Evolutionary conservation across 2,329 filamentous ascomycete species (phyloP).

Genomic region (Aspergillus intermedius): DNA sequence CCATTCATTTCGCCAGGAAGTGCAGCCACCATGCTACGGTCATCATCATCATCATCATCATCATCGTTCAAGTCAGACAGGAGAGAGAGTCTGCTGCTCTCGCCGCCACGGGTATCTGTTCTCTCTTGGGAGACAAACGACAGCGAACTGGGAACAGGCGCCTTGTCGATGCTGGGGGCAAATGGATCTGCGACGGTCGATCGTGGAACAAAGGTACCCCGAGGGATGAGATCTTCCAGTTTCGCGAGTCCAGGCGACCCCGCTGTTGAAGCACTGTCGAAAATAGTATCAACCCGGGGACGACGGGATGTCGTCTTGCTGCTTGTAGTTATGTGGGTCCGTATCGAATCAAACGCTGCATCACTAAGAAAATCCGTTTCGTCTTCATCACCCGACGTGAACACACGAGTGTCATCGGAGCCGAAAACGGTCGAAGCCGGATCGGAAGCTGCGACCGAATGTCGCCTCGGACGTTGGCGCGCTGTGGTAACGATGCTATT

Average conservation of each 20-base stretch:
- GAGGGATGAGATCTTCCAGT: constrained; percentile 44
- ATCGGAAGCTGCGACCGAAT: constrained; percentile 53
- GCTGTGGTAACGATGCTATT: constrained; percentile 17
- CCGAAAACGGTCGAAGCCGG: constrained; percentile 54
- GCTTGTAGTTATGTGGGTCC: constrained; percentile 52
- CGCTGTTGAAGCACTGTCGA: constrained; percentile 48
- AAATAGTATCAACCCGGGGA: constrained; percentile 57
- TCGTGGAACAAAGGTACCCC: constrained; percentile 36
- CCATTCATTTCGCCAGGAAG: constrained; percentile 19
- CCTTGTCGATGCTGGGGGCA: constrained; percentile 15
- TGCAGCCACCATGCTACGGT: constrained; percentile 21
- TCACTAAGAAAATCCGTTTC: constrained; percentile 57
- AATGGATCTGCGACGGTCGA: constrained; percentile 14
- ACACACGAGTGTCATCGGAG: constrained; percentile 54
- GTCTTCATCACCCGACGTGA: constrained; percentile 55
- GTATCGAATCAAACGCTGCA: constrained; percentile 57
- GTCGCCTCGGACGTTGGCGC: constrained; percentile 42
- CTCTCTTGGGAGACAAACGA: constrained; percentile 7
- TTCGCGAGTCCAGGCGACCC: constrained; percentile 35
- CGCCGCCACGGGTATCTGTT: constrained; percentile 8
- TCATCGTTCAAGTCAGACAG: constrained; percentile 18
- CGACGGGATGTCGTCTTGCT: constrained; percentile 48
- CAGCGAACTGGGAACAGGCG: constrained; percentile 7
- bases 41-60: constrained; percentile 19
- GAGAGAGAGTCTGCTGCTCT: constrained; percentile 14